These are phyloP conservation scores for Thielaviopsis euricoi DNA, from an alignment of 2,329 filamentous ascomycete species.

Conservation along the genomic window DNA sequence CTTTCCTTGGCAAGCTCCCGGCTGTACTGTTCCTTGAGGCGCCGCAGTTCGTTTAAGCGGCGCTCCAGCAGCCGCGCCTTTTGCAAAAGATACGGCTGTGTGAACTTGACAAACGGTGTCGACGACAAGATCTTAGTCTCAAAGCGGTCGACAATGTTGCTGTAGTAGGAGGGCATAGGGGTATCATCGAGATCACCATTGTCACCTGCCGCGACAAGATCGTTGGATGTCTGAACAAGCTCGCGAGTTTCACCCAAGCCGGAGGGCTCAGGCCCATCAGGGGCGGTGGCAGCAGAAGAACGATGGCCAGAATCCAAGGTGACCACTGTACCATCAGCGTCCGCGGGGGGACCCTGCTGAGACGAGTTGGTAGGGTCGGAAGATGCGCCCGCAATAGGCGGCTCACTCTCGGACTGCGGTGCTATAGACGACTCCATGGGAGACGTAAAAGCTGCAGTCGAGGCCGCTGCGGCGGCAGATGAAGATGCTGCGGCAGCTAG, in stretches of 20 bases:
- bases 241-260: neutral
- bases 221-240: neutral
- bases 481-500: neutral
- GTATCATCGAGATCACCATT: constrained; percentile 39
- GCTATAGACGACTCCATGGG: neutral
- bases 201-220: neutral
- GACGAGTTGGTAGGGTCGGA: neutral
- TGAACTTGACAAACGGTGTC: constrained; percentile 91
- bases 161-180: constrained; percentile 82
- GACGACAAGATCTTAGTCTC: constrained; percentile 86
- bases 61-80: constrained; percentile 83
- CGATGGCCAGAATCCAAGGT: neutral
- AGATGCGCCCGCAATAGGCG: neutral
- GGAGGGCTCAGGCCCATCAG: neutral
- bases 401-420: neutral
- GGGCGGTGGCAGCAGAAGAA: neutral
- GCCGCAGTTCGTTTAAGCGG: constrained; percentile 63
- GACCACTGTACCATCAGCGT: neutral
- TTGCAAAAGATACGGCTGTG: constrained; percentile 83
- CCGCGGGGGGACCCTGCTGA: neutral
- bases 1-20: constrained; percentile 4
- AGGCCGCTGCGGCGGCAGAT: neutral
- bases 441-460: neutral
- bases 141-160: constrained; percentile 85
- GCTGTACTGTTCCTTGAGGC: constrained; percentile 53